Evolutionary conservation across 768 basidiomycete genomes (phyloP).

Genomic region (Dacryopinax primogenitus): DNA sequence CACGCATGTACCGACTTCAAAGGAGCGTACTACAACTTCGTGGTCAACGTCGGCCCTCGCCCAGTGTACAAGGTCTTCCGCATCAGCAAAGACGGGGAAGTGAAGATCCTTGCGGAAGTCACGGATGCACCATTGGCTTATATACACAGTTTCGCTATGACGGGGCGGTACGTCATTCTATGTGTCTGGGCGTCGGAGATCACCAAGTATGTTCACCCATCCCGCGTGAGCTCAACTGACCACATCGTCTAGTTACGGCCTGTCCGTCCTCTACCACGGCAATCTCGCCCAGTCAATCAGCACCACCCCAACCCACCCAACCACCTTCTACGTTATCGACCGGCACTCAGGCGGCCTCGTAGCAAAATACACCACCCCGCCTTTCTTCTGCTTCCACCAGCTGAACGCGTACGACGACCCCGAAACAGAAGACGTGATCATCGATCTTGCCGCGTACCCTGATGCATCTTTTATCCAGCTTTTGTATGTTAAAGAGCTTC

Average conservation of each 20-base stretch:
- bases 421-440: constrained; percentile 23
- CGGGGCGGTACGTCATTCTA: constrained; percentile 29
- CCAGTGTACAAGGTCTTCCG: constrained; percentile 30
- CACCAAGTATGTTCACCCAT: not conserved
- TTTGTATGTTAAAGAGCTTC: constrained; percentile 25
- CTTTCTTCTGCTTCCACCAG: constrained; percentile 33
- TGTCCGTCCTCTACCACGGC: constrained; percentile 24
- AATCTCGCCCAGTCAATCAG: constrained; percentile 28
- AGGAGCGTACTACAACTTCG: constrained; percentile 31
- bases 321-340: constrained; percentile 32
- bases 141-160: constrained; percentile 31
- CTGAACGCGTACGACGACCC: constrained; percentile 33
- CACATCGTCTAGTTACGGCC: constrained; percentile 14
- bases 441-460: constrained; percentile 30
- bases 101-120: constrained; percentile 29
- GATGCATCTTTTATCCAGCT: constrained; percentile 26
- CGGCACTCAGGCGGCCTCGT: constrained; percentile 28
- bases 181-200: constrained; percentile 24
- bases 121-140: constrained; percentile 32
- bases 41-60: constrained; percentile 20
- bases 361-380: constrained; percentile 28
- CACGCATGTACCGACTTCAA: constrained; percentile 27
- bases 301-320: constrained; percentile 21
- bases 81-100: constrained; percentile 23
- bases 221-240: not conserved